Evolutionary conservation across 257 asterid species (phyloP), one percentile per base, ranked within the genome.

Genomic region (Nicotiana undulata): DNA sequence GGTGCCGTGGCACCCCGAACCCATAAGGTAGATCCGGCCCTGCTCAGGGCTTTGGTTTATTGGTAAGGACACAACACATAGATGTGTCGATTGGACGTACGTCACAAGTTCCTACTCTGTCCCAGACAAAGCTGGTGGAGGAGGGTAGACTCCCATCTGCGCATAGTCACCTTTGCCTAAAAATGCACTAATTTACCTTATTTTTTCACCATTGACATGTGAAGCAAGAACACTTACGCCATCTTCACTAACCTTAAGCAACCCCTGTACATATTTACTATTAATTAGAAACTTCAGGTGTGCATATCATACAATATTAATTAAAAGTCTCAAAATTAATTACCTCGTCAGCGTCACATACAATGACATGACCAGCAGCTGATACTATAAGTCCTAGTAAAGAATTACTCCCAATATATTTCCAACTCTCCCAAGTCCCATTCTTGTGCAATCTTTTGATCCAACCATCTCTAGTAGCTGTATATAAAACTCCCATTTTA

Each of bases 401-500:
- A 60, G 34, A 29, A 4, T 72, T 55, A 32, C 89, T 77, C 6
- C 83, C 83, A 46, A 84, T 66, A 66, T 80, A 87, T 81, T 83
- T 81, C 91, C 89, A 92, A 58, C 82, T 80, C 83, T 90, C 92
- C 96, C 93, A 90, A 3, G 88, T 82, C 46, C 93, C 96, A 74
- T 93, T 92, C 55, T 37, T 83, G 40, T 85, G 88, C 87, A 89
- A 29, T 83, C 87, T 90, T 80, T 63, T 88, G 67, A 93, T 86
- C 86, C 87, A 88, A 26, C 98, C 98, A 83, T 92, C 94, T 79
- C 96, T 86, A 16, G 94, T 87, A 9, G 89, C 92, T 11, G 97
- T 89, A 72, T 90, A 89, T 4, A 93, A 5, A 51, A 85, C 63
- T 37, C 93, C 96, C 5, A 0, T 66, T 83, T 79, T 63, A 79